Evolutionary conservation across 164 flowering plant genomes (phyloP).

Genomic region (Piper longum): DNA sequence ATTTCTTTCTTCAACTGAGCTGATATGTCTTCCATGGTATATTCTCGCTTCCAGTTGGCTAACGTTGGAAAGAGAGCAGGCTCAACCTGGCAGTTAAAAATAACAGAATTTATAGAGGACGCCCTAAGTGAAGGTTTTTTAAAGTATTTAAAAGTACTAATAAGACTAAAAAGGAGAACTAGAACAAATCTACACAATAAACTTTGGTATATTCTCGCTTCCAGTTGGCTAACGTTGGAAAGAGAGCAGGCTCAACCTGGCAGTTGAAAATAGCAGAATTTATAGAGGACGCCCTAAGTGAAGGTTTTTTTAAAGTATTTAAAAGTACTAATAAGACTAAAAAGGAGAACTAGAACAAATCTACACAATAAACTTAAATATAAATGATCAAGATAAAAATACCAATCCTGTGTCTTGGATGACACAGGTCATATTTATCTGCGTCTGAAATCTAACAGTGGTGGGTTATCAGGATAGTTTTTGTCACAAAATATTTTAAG

Average conservation of each 20-base stretch:
- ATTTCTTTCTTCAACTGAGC: slow-evolving; percentile 71
- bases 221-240: slow-evolving; percentile 73
- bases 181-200: too few relatives aligned
- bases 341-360: background rate
- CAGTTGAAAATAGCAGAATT: background rate
- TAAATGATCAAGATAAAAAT: background rate
- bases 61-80: slow-evolving; percentile 65
- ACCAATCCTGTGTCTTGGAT: slow-evolving; percentile 74
- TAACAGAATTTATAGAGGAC: background rate
- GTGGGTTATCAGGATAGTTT: slow-evolving; percentile 69
- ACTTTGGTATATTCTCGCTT: slow-evolving; percentile 41
- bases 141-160: background rate
- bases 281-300: too few relatives aligned
- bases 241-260: slow-evolving; percentile 67
- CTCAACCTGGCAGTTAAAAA: slow-evolving; percentile 40
- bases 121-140: background rate
- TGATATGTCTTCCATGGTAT: slow-evolving; percentile 69
- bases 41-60: slow-evolving; percentile 57
- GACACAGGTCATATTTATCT: slow-evolving; percentile 74
- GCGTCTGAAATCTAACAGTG: slow-evolving; percentile 59
- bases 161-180: background rate
- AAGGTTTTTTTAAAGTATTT: background rate
- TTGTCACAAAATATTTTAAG: slow-evolving; percentile 65
- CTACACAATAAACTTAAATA: background rate
- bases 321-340: background rate